Percentiles rank a stretch among this genome's conserved stretches.
These are phyloP conservation scores for Cochlearia excelsa DNA, from an alignment of 345 rosid species.

Conservation along the genomic window DNA sequence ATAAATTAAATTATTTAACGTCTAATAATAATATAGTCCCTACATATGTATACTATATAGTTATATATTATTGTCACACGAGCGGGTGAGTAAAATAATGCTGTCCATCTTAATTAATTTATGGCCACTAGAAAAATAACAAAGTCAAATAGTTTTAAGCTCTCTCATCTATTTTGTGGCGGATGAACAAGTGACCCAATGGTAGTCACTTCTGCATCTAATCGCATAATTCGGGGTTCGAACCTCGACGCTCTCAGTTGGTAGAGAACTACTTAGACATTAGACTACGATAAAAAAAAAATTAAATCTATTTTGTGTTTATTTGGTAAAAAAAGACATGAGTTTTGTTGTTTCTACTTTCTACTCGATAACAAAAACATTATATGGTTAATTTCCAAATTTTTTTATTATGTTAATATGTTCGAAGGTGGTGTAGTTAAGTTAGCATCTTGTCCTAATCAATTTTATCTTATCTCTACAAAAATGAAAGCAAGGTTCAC, in stretches of 20 bases:
- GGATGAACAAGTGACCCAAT: no score
- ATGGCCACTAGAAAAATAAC: neutral
- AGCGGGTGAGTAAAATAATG: conserved; percentile 1
- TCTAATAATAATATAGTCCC: neutral
- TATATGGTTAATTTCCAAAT: neutral
- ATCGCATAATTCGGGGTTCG: no score
- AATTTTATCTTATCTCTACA: conserved; percentile 7
- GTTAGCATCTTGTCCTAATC: conserved; percentile 21
- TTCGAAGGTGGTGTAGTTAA: neutral
- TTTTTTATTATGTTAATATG: neutral
- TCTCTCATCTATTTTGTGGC: no score
- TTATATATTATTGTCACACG: conserved; percentile 20
- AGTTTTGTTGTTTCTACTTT: no score
- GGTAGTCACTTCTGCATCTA: no score
- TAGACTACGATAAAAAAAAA: no score
- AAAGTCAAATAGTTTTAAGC: no score
- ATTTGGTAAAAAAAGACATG: no score
- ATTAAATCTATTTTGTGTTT: no score
- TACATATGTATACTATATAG: neutral
- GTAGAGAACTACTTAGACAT: no score
- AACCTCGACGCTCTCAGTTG: no score
- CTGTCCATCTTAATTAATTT: neutral
- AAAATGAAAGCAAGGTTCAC: conserved; percentile 13
- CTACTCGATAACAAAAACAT: neutral
- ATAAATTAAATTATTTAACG: neutral